These are phyloP conservation scores for Thermochaetoides thermophila DNA, from an alignment of 495 filamentous ascomycete genomes.

Conservation along the genomic window DNA sequence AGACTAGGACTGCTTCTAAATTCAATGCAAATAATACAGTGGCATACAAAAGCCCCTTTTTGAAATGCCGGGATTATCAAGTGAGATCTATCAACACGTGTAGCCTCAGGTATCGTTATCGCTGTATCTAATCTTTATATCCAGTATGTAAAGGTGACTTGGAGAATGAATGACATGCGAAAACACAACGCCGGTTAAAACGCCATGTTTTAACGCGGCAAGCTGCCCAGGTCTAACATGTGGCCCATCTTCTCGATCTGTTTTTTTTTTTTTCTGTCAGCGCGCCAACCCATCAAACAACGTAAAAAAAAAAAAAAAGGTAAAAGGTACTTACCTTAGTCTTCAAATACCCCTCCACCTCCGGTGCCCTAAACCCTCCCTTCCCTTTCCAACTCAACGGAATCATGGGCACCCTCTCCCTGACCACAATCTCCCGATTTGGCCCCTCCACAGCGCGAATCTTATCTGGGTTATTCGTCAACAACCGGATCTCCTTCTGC, in stretches of 20 bases:
- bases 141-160: no score
- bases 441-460: slow-evolving; percentile 87
- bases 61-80: no score
- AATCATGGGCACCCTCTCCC: slow-evolving; percentile 85
- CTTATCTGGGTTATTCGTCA: slow-evolving; percentile 99
- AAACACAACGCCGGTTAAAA: not conserved
- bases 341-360: slow-evolving; percentile 83
- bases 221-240: slow-evolving; percentile 20
- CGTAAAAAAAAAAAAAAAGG: slow-evolving; percentile 4
- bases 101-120: no score
- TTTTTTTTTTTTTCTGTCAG: slow-evolving; percentile 4
- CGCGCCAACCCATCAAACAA: not conserved
- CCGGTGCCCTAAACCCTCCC: slow-evolving; percentile 67
- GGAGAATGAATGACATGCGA: no score
- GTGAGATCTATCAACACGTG: no score
- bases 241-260: slow-evolving; percentile 33
- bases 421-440: slow-evolving; percentile 71
- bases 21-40: no score
- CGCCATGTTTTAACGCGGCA: slow-evolving; percentile 5
- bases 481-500: slow-evolving; percentile 55
- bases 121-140: no score
- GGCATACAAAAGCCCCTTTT: no score
- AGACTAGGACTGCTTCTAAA: no score
- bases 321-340: slow-evolving; percentile 58
- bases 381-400: slow-evolving; percentile 86